Percentiles rank a stretch among this genome's conserved stretches.
Conservation (phyloP, 2,329 filamentous ascomycete species). For the Graphilbum ipis-grandicollis region DNA sequence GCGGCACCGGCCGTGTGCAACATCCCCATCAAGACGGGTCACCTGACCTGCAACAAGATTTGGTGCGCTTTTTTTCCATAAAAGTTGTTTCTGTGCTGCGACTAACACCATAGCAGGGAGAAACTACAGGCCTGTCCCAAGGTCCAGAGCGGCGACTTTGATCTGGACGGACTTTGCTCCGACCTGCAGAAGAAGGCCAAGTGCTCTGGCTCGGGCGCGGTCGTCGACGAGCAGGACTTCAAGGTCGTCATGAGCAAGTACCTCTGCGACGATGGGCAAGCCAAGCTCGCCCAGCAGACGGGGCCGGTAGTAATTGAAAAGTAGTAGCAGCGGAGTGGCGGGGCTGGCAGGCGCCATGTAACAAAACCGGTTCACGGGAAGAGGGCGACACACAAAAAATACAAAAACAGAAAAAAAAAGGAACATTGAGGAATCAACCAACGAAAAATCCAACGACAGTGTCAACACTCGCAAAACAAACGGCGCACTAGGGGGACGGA, state of each 20-base stretch:
- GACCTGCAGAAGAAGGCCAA: conserved; percentile 92
- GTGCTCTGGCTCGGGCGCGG: conserved; percentile 78
- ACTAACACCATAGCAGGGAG: conserved; percentile 71
- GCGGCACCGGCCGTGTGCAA: no score
- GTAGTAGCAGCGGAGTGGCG: no score
- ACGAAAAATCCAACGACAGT: no score
- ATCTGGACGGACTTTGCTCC: conserved; percentile 81
- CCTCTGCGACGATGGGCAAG: conserved; percentile 22
- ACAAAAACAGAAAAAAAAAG: no score
- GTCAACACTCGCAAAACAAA: no score
- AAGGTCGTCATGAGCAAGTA: conserved; percentile 58
- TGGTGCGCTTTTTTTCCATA: conserved; percentile 76
- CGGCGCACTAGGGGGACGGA: no score
- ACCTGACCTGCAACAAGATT: conserved; percentile 72
- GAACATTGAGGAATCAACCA: no score
- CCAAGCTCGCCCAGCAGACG: neutral
- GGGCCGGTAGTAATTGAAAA: neutral
- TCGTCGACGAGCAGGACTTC: conserved; percentile 79
- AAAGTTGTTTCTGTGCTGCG: no score
- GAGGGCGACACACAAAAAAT: no score
- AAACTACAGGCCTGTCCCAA: conserved; percentile 73
- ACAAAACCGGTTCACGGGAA: no score
- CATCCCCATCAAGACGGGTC: conserved; percentile 26
- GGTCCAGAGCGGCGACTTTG: conserved; percentile 79
- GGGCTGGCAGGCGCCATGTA: no score